Conservation (phyloP, 2,329 filamentous ascomycete species). For the Cyphellophora attinorum region DNA sequence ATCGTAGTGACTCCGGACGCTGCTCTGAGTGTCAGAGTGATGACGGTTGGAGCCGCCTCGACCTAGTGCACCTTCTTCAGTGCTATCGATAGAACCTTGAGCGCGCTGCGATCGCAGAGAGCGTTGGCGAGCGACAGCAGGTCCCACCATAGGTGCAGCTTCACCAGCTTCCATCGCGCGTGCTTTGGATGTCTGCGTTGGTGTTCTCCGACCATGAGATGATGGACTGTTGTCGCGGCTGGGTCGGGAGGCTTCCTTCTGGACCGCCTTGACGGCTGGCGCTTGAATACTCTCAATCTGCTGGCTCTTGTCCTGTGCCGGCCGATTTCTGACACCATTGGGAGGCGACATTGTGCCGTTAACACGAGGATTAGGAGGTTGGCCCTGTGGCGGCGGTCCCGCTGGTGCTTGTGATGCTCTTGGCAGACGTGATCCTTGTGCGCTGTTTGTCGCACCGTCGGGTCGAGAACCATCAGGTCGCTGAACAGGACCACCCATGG, state of each 20-base stretch:
- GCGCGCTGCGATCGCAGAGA: conserved; percentile 49
- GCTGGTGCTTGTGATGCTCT: conserved; percentile 50
- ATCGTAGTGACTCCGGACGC: conserved; percentile 30
- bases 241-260: conserved; percentile 14
- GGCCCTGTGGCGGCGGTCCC: conserved; percentile 56
- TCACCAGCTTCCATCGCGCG: conserved; percentile 38
- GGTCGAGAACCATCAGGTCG: conserved; percentile 11
- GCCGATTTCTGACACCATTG: conserved; percentile 17
- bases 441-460: conserved; percentile 30
- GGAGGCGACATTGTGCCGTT: conserved; percentile 25
- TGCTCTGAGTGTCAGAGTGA: conserved; percentile 29
- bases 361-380: conserved; percentile 47
- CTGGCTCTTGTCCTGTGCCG: conserved; percentile 32
- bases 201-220: conserved; percentile 55
- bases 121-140: conserved; percentile 34
- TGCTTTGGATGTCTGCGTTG: conserved; percentile 42
- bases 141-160: conserved; percentile 31
- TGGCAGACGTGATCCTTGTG: conserved; percentile 48
- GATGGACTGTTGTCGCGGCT: conserved; percentile 38
- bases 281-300: conserved; percentile 11
- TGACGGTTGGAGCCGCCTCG: conserved; percentile 20
- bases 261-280: conserved; percentile 12
- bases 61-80: conserved; percentile 46
- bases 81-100: conserved; percentile 61
- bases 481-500: conserved; percentile 17